These are phyloP conservation scores for Leavenworthia alabamica DNA, from an alignment of 345 rosid genomes.

Conservation along the genomic window DNA sequence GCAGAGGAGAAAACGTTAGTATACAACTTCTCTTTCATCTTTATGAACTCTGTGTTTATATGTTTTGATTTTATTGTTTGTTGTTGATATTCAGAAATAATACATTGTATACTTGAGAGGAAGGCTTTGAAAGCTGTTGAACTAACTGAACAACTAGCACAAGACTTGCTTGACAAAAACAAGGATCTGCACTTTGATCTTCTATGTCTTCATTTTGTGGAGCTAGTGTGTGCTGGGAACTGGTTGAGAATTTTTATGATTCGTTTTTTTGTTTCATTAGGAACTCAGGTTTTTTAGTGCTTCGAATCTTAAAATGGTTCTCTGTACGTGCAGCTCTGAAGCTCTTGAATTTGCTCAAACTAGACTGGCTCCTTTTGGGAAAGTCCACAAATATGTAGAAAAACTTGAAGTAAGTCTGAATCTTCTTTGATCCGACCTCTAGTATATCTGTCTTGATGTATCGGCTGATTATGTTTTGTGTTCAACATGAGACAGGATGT, in stretches of 20 bases:
- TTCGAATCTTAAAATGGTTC: background rate
- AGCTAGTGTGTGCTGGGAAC: slow-evolving; percentile 55
- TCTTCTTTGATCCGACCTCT: slow-evolving; percentile 11
- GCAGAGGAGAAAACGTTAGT: slow-evolving; percentile 80
- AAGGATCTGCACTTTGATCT: slow-evolving; percentile 82
- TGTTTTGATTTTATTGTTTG: slow-evolving; percentile 4
- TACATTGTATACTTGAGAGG: slow-evolving; percentile 55
- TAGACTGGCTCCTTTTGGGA: slow-evolving; percentile 70
- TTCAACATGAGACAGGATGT: slow-evolving; percentile 50
- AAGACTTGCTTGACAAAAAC: slow-evolving; percentile 65
- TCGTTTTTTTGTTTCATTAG: background rate
- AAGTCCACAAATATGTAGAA: slow-evolving; percentile 55
- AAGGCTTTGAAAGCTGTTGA: slow-evolving; percentile 83
- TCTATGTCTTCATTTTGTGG: slow-evolving; percentile 80
- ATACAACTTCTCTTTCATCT: background rate
- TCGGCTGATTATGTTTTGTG: background rate
- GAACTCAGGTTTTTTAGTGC: slow-evolving; percentile 10
- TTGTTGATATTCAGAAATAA: slow-evolving; percentile 44
- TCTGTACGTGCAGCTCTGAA: slow-evolving; percentile 56
- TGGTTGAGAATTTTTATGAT: slow-evolving; percentile 40
- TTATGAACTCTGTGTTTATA: background rate
- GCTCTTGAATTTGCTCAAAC: slow-evolving; percentile 86
- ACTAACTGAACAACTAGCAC: slow-evolving; percentile 69
- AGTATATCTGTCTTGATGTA: background rate
- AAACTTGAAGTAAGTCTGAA: slow-evolving; percentile 73